These are phyloP conservation scores for Leishmania lainsoni DNA, from an alignment of 208 protist genomes.

Conservation along the genomic window DNA sequence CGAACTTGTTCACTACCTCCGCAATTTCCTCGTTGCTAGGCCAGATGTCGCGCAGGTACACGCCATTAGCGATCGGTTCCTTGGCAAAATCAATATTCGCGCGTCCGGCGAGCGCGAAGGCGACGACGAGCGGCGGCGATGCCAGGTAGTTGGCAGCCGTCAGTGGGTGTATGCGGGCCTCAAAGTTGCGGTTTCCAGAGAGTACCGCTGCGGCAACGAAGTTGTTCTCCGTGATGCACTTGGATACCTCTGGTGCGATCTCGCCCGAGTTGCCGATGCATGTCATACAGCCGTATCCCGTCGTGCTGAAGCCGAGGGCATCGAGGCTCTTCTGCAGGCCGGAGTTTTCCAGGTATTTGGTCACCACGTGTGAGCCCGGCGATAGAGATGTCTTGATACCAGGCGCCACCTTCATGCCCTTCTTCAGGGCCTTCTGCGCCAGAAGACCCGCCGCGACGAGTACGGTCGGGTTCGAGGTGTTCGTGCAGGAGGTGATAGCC, in stretches of 20 bases:
- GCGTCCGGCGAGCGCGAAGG: constrained; percentile 95
- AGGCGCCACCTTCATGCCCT: constrained; percentile 85
- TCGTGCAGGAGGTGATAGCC: constrained; percentile 96
- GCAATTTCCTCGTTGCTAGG: constrained; percentile 91
- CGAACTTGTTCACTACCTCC: constrained; percentile 70
- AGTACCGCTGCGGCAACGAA: constrained; percentile 94
- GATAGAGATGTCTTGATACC: constrained; percentile 97
- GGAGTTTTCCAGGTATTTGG: constrained; percentile 89
- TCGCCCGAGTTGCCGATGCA: constrained; percentile 97
- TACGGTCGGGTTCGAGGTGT: constrained; percentile 96
- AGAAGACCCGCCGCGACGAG: constrained; percentile 95
- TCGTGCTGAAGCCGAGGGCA: constrained; percentile 89
- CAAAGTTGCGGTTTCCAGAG: constrained; percentile 97
- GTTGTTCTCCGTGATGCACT: constrained; percentile 94
- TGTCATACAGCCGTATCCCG: constrained; percentile 97
- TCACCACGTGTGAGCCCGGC: constrained; percentile 96
- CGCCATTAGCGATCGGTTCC: constrained; percentile 86
- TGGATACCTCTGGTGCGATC: constrained; percentile 83
- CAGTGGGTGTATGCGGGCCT: constrained; percentile 94
- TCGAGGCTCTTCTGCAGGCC: constrained; percentile 91
- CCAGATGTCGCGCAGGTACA: constrained; percentile 98
- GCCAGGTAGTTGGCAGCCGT: constrained; percentile 96
- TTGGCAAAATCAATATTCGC: constrained; percentile 95
- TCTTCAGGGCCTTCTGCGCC: constrained; percentile 92
- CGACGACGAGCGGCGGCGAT: constrained; percentile 95